A percentile compares a stretch with the other conserved stretches of the same genome.
phyloP scores from a whole-genome alignment of 768 basidiomycete species.

The Podaxis sp. region DNA sequence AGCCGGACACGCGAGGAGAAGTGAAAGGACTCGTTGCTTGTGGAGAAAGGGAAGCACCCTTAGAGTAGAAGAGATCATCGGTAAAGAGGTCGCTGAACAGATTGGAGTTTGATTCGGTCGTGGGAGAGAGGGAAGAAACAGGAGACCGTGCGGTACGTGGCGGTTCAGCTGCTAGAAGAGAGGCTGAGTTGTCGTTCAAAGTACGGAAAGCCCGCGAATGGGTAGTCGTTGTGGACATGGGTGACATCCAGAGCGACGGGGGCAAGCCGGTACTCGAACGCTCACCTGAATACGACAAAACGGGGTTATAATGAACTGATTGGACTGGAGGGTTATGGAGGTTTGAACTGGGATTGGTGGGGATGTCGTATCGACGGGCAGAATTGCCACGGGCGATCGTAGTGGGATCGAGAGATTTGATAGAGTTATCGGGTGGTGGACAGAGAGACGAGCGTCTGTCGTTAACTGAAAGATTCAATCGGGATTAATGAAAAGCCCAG shows the following conservation, averaged over 20 bases:
- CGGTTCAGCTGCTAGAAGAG: constrained; percentile 25
- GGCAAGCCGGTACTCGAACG: constrained; percentile 57
- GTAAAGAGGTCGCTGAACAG: constrained; percentile 70
- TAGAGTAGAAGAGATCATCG: constrained; percentile 59
- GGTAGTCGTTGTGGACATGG: constrained; percentile 43
- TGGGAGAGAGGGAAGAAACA: constrained; percentile 42
- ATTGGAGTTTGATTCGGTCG: constrained; percentile 56
- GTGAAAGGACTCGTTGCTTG: constrained; percentile 55
- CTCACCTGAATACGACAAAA: constrained; percentile 39
- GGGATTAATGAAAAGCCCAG: not conserved
- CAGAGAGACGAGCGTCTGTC: constrained; percentile 11
- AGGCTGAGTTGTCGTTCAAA: constrained; percentile 33
- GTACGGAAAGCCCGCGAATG: constrained; percentile 30
- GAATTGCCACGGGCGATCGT: not conserved
- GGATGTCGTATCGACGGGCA: not conserved
- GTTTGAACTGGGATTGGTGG: constrained; percentile 1
- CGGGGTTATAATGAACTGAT: constrained; percentile 21
- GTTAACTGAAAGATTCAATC: constrained; percentile 10
- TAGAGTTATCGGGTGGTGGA: constrained; percentile 3
- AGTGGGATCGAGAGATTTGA: not conserved
- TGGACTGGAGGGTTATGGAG: constrained; percentile 9
- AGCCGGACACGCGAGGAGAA: constrained; percentile 66
- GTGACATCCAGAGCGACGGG: constrained; percentile 86
- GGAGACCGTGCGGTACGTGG: constrained; percentile 34
- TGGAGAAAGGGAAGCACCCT: constrained; percentile 37